Base-by-base conservation (phyloP, 495 filamentous ascomycete species). In the Geopyxis carbonaria region DNA sequence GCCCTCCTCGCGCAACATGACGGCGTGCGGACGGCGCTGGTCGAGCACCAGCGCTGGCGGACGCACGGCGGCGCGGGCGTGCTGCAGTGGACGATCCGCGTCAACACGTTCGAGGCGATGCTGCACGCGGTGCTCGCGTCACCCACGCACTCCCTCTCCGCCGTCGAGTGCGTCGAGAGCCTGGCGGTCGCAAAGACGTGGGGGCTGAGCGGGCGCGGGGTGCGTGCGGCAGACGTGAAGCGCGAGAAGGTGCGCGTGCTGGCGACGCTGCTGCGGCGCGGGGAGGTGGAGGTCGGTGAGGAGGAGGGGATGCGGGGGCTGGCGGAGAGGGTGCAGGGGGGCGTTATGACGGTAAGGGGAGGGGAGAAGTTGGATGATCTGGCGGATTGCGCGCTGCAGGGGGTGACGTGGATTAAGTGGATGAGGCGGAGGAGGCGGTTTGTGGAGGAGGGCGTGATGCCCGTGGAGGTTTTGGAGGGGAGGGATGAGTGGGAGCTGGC, bases 31-130 rank as follows among this genome's bases (percentile, higher is more conserved):
- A n/a, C n/a, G n/a, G 21, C 19, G 5, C 66, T 95, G 1, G 85
- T 95, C 39, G 87, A 95, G 59, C 74, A 80, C 2, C 87, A 95
- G 54, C 79, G 87, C 1, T 91, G 78, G 59, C 79, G 89, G 19
- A 76, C 74, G 8, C 64, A 62, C 13, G 71, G 80, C 22, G 64
- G 57, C 0, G 47, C 68, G 0, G 67, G 72, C 5, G 70, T 95
- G 2, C 70, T 74, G 24, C 82, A 95, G 58, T 94, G 87, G 89
- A 92, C 85, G 14, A 44, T 93, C 22, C 67, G 84, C 2, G 86
- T 94, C 2, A 91, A 92, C 45, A 78, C 83, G 55, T 70, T 95
- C 15, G 87, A 95, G 58, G 70, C 73, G 0, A 93, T 93, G 77
- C 56, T 94, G 1, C 77, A 89, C 60, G 80, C 79, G 19, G 65